These are phyloP conservation scores for Geotrichum australiense DNA, from an alignment of 1,139 yeast genomes.

Conservation along the genomic window DNA sequence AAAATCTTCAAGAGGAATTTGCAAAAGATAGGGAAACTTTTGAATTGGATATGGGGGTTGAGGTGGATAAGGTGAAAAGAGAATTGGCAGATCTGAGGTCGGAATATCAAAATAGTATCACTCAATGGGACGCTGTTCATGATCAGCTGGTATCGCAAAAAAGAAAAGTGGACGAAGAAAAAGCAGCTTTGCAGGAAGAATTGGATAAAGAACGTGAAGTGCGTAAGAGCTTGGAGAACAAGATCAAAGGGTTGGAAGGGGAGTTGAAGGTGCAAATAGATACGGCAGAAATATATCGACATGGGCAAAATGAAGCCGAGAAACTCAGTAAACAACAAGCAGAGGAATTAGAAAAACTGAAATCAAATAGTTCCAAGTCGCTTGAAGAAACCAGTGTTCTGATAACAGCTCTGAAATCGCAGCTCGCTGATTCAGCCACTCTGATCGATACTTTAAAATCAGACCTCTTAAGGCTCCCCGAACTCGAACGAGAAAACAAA, in stretches of 20 bases:
- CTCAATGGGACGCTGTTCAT: slow-evolving; percentile 39
- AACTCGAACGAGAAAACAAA: slow-evolving; percentile 49
- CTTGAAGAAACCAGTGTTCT: slow-evolving; percentile 1
- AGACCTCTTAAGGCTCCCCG: too few species aligned
- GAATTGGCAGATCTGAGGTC: slow-evolving; percentile 44
- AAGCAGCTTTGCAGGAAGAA: slow-evolving; percentile 37
- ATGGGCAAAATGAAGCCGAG: slow-evolving; percentile 13
- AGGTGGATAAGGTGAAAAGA: slow-evolving; percentile 55
- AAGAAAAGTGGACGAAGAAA: slow-evolving; percentile 23
- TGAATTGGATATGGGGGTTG: too few species aligned
- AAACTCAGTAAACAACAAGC: slow-evolving; percentile 6
- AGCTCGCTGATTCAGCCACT: slow-evolving; percentile 16
- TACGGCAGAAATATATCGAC: slow-evolving; percentile 16
- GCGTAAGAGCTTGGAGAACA: slow-evolving; percentile 25
- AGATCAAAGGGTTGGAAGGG: slow-evolving; percentile 13
- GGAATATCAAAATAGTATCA: slow-evolving; percentile 38
- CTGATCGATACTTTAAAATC: slow-evolving; percentile 31
- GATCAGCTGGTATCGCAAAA: slow-evolving; percentile 18
- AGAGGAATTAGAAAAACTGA: neutral
- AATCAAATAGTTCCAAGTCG: neutral
- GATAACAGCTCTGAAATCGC: slow-evolving; percentile 2
- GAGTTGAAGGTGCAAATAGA: slow-evolving; percentile 15
- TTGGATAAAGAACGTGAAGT: slow-evolving; percentile 31
- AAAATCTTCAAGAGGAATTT: slow-evolving; percentile 46
- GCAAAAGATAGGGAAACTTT: slow-evolving; percentile 47